Conservation (phyloP, 257 asterid genomes). For the Apocynum venetum region DNA sequence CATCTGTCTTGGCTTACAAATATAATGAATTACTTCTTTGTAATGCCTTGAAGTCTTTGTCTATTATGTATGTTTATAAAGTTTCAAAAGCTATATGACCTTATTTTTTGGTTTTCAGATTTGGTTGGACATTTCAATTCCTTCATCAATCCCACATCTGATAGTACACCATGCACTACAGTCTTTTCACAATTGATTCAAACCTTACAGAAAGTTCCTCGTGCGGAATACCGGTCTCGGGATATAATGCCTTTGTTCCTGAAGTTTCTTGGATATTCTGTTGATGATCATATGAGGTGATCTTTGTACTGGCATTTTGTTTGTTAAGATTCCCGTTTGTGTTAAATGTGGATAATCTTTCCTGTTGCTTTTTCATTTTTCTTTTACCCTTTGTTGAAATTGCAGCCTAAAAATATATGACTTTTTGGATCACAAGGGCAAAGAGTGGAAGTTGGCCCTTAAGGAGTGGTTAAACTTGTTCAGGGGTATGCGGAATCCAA, state of each 20-base stretch:
- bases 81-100: not conserved
- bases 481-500: slow-evolving; percentile 63
- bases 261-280: slow-evolving; percentile 71
- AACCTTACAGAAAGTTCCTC: slow-evolving; percentile 65
- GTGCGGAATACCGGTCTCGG: slow-evolving; percentile 60
- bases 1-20: not conserved
- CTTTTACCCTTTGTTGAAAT: slow-evolving; percentile 13
- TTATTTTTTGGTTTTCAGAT: slow-evolving; percentile 41
- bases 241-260: slow-evolving; percentile 73
- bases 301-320: slow-evolving; percentile 11
- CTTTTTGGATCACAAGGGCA: slow-evolving; percentile 41
- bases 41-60: not conserved
- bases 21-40: not conserved
- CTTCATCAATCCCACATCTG: slow-evolving; percentile 37
- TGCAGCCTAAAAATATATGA: slow-evolving; percentile 48
- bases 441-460: slow-evolving; percentile 70
- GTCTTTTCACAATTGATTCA: slow-evolving; percentile 64
- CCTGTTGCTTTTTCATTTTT: not conserved
- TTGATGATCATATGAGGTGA: slow-evolving; percentile 51
- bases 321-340: not conserved
- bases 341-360: not conserved
- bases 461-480: slow-evolving; percentile 81
- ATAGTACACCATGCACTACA: slow-evolving; percentile 46
- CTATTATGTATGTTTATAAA: not conserved
- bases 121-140: slow-evolving; percentile 55